Base-by-base conservation (phyloP, 306 rosid species). In the Acacia acuminata region DNA sequence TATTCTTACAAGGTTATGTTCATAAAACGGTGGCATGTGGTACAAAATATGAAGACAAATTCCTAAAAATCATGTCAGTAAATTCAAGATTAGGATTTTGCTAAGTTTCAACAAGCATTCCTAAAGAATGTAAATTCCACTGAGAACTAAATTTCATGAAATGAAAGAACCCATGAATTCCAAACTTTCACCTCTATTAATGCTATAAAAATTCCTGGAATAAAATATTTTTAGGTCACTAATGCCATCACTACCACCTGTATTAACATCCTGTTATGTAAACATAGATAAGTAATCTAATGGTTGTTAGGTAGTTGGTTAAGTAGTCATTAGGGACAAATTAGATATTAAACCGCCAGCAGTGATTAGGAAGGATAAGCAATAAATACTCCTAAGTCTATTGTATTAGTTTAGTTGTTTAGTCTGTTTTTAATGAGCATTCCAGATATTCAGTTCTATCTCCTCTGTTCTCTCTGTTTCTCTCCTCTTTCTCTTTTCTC, bases 1-100 rank as follows among this genome's bases (percentile, higher is more conserved):
- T 47, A 38, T 20, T 79, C 30, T 64, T 66, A 60, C 68, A 44
- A 51, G 36, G 71, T 60, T 17, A 47, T 71, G 67, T 80, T 69
- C 55, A 24, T 42, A 6, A 71, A 16, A 71, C 45, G 73, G 81
- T 11, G 66, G 72, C 73, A 83, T 69, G 78, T 78, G 83, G 61
- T 74, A 73, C 71, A 40, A 34, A 77, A 20, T 40, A 83, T 44
- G 58, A 53, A 71, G 78, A 83, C 27, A 38, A 61, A 77, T 60
- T 81, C 50, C 77, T 24, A 58, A 22, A 15, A 58, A 22, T 51
- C 58, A 19, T 14, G 5, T 48, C 43, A 22, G 38, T 32, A 55
- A 79, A 64, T 22, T 24, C 11, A 8, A 60, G 66, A 60, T 60
- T 55, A 36, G 32, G 55, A 73, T 14, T 71, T 45, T 66, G 43